Base-by-base conservation (phyloP, 352 stramenopile genomes). In the Globisporangium rhizosaccharum region DNA sequence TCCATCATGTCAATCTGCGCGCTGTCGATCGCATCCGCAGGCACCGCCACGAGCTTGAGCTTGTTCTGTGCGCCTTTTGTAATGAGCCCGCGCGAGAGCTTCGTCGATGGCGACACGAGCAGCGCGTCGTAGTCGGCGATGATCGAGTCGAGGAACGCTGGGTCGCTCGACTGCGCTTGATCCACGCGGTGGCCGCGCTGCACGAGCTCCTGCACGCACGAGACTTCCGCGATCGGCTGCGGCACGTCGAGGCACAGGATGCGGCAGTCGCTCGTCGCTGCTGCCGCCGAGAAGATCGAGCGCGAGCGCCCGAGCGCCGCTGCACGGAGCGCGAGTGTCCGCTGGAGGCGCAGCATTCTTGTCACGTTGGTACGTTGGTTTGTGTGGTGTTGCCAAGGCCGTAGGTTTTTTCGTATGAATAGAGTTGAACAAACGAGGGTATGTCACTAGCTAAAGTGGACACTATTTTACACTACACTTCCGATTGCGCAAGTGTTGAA, bases 1-100 rank as follows among this genome's bases (percentile, higher is more conserved):
- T 88, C 82, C 68, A 88, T 82, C 18, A 87, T 66, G 64, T 93
- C 82, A 47, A 93, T 71, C 46, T 78, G 63, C 47, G 72, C 71
- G 55, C 70, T 87, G 53, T 84, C 75, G 57, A 92, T 87, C 44
- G 66, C 59, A 37, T 76, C 71, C n/a, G 67, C 63, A 9, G 82
- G 70, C 23, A 88, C 72, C 0, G 76, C 82, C 37, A 92, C 72
- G 25, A 88, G 54, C 63, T 79, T 61, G 49, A 92, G 56, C 45
- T 76, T 76, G 36, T 60, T 58, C 53, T 68, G 70, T n/a, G 76
- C 68, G 14, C 75, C 82, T 1, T 59, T 51, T 8, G 63, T 63
- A 33, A 90, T 65, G 51, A 88, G 41, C 14, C 73, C 68, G 2
- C 68, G 68, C 25, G 78, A 65, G 17, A 92, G 54, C 42, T 69